These are phyloP conservation scores for Plasmodiophora brassicae DNA, from an alignment of 208 protist species.

Conservation along the genomic window DNA sequence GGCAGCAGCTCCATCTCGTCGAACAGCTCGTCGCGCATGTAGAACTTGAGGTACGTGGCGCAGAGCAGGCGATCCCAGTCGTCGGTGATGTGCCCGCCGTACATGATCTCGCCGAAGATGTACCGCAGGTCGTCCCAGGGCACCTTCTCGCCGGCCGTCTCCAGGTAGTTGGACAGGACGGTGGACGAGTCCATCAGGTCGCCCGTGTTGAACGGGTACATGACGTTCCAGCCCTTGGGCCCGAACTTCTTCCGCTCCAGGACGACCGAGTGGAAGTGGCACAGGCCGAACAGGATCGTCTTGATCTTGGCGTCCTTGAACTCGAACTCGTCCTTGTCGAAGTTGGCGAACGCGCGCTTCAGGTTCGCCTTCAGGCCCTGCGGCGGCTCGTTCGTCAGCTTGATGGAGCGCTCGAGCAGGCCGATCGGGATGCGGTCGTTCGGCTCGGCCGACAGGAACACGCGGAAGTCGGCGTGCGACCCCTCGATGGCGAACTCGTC, in stretches of 20 bases:
- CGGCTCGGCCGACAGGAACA: slow-evolving; percentile 92
- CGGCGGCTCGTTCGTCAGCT: slow-evolving; percentile 96
- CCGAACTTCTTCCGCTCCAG: slow-evolving; percentile 96
- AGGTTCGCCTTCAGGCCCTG: slow-evolving; percentile 92
- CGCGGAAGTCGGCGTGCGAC: slow-evolving; percentile 77
- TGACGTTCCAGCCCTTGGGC: slow-evolving; percentile 89
- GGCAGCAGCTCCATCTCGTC: slow-evolving; percentile 80
- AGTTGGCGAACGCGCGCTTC: slow-evolving; percentile 85
- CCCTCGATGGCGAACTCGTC: slow-evolving; percentile 74
- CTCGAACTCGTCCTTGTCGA: slow-evolving; percentile 90
- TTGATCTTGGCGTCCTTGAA: slow-evolving; percentile 90
- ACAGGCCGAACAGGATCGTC: slow-evolving; percentile 93
- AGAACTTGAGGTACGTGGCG: slow-evolving; percentile 80
- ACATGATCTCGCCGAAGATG: slow-evolving; percentile 99
- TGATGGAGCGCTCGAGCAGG: slow-evolving; percentile 93
- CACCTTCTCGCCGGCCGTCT: slow-evolving; percentile 65
- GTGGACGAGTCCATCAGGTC: slow-evolving; percentile 90
- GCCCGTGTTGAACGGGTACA: slow-evolving; percentile 93
- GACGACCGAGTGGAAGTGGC: slow-evolving; percentile 94
- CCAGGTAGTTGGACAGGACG: slow-evolving; percentile 95
- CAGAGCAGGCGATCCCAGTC: slow-evolving; percentile 94
- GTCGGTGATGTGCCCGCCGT: slow-evolving; percentile 97
- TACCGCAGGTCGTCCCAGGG: slow-evolving; percentile 97
- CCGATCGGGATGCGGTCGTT: slow-evolving; percentile 78
- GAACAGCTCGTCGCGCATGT: slow-evolving; percentile 62